Conservation (phyloP, 1,284 basidiomycete genomes). For the Naganishia liquefaciens region DNA sequence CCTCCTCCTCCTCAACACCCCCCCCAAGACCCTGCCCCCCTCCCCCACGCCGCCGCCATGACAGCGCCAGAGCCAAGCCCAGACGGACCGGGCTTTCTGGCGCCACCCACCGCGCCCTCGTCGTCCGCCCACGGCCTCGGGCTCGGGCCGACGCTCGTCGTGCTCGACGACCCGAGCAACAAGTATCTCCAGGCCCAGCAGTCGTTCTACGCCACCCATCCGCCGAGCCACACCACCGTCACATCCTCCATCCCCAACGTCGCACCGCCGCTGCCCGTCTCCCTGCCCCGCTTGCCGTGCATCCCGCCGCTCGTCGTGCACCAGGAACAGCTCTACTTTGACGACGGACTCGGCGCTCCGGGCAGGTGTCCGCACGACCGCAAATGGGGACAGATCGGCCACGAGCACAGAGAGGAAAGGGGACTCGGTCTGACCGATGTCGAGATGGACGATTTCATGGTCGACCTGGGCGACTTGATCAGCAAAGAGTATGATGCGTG, state of each 20-base stretch:
- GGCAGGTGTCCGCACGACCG: conserved; percentile 39
- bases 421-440: conserved; percentile 42
- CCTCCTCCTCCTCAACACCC: not conserved
- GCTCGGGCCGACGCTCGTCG: conserved; percentile 31
- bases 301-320: conserved; percentile 36
- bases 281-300: conserved; percentile 32
- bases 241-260: conserved; percentile 31
- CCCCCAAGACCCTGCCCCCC: not conserved
- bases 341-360: conserved; percentile 35
- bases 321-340: conserved; percentile 36
- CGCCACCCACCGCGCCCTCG: conserved; percentile 30
- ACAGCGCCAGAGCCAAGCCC: not conserved
- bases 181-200: conserved; percentile 33
- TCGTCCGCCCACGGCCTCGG: conserved; percentile 33
- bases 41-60: not conserved
- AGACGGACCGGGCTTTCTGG: conserved; percentile 28
- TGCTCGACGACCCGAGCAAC: conserved; percentile 32
- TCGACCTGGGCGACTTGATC: conserved; percentile 48
- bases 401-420: conserved; percentile 41
- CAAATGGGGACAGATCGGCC: conserved; percentile 42
- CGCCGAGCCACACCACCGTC: conserved; percentile 26
- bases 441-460: conserved; percentile 48
- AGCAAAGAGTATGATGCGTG: conserved; percentile 52
- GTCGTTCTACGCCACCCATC: conserved; percentile 32
- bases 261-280: conserved; percentile 34